Base-by-base conservation (phyloP, 495 filamentous ascomycete genomes). In the Xylaria grammica region DNA sequence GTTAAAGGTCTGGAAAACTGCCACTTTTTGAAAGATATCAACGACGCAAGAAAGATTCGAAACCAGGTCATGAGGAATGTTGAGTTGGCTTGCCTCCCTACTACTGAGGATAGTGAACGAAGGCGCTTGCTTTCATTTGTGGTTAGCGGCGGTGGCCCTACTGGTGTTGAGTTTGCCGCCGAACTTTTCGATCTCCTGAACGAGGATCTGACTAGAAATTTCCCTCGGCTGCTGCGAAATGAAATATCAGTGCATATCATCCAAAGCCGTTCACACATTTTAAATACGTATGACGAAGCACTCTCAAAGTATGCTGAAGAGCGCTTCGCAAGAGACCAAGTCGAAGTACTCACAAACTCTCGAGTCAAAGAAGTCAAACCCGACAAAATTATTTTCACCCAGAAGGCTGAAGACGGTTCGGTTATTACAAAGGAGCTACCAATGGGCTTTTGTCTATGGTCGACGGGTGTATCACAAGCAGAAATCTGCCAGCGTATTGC, bases 181-280 rank as follows among this genome's bases (percentile, higher is more conserved):
- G 96, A 99, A 73, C 82, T 99, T 0, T 98, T 88, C 69, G 96
- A 99, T 77, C 84, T 99, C 74, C 82, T 99, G 32, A 99, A 99
- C 70, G 96, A 99, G 75, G 96, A 99, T 74, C 76, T 99, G 24
- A 86, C 88, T 45, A 80, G 84, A 50, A 85, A 88, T 62, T 99
- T 96, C 77, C 96, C 96, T 4, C 87, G 87, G 63, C 89, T 99
- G 54, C 80, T 99, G 27, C 86, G 96, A 46, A 97, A 97, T 69
- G 94, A 99, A 75, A 94, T 98, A 45, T 98, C 96, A 4, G 94
- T 99, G 0, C 96, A 99, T 74, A 82, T 99, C 42, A 96, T 99
- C 61, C 96, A 99, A 69, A 94, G 90, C 70, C 85, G 96, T 46
- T 87, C 86, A 38, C 94, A 99, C 70, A 99, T 99, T 62, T 80